These are phyloP conservation scores for Dissophora globulifera DNA, from an alignment of 192 early-diverging fungal genomes.

Conservation along the genomic window DNA sequence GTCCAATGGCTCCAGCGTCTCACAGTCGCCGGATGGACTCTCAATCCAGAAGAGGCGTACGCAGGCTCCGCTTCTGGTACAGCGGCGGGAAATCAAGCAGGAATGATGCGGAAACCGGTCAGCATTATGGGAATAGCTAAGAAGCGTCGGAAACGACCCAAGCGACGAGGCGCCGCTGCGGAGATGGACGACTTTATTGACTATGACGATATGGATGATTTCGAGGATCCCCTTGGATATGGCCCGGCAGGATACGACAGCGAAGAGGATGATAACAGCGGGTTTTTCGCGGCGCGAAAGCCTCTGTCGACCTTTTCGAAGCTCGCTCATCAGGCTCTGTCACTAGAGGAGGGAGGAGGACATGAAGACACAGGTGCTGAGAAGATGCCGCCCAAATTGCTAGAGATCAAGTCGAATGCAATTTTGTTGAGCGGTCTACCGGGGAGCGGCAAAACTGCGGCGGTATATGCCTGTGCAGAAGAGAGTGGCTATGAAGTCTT, in stretches of 20 bases:
- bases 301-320: constrained; percentile 23
- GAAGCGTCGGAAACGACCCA: constrained; percentile 33
- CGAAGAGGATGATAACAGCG: constrained; percentile 27
- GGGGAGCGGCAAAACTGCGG: constrained; percentile 79
- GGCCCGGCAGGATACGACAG: constrained; percentile 7
- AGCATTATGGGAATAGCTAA: constrained; percentile 21
- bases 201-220: constrained; percentile 30
- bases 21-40: constrained; percentile 43
- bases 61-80: neutral
- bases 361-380: neutral
- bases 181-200: constrained; percentile 47
- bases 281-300: constrained; percentile 12
- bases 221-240: constrained; percentile 24
- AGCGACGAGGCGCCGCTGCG: constrained; percentile 14
- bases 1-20: constrained; percentile 43
- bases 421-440: constrained; percentile 74
- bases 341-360: no score
- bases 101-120: neutral
- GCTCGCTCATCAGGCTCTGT: neutral
- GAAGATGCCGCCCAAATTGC: constrained; percentile 7
- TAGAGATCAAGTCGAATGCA: constrained; percentile 64
- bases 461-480: constrained; percentile 76
- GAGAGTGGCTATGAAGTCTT: constrained; percentile 80
- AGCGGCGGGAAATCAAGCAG: neutral
- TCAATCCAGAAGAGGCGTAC: constrained; percentile 39